Evolutionary conservation across 2,329 filamentous ascomycete genomes (phyloP).

Genomic region (Aspergillus neotritici): DNA sequence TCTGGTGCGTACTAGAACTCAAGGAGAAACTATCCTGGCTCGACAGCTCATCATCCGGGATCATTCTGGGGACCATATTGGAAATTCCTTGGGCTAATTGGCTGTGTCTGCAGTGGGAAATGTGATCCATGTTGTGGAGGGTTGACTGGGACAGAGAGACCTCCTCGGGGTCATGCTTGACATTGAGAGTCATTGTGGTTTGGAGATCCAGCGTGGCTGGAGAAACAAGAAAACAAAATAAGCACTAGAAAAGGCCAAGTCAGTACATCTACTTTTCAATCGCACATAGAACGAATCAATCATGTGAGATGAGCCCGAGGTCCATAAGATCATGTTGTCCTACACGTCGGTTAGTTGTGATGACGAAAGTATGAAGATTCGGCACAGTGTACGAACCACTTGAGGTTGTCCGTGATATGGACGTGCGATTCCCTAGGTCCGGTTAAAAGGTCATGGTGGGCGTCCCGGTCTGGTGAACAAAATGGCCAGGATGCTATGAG

Average conservation of each 20-base stretch:
- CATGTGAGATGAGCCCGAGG: constrained; percentile 17
- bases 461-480: no score
- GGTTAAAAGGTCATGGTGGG: no score
- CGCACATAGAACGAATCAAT: constrained; percentile 11
- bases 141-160: constrained; percentile 31
- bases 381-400: constrained; percentile 9
- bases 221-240: constrained; percentile 15
- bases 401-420: no score
- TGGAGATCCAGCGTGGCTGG: constrained; percentile 15
- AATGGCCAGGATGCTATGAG: no score
- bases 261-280: constrained; percentile 26
- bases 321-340: constrained; percentile 5
- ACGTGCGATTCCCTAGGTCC: no score
- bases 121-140: constrained; percentile 28
- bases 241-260: constrained; percentile 28
- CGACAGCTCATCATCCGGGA: constrained; percentile 41
- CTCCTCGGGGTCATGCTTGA: constrained; percentile 34
- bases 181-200: constrained; percentile 35
- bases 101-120: constrained; percentile 32
- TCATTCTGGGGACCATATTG: constrained; percentile 34
- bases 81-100: constrained; percentile 34
- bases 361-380: neutral
- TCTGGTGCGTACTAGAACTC: constrained; percentile 34
- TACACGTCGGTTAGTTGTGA: constrained; percentile 2
- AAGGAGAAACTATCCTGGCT: constrained; percentile 39